These are phyloP conservation scores for Boletus subluridellus DNA, from an alignment of 1,284 basidiomycete species.

Conservation along the genomic window DNA sequence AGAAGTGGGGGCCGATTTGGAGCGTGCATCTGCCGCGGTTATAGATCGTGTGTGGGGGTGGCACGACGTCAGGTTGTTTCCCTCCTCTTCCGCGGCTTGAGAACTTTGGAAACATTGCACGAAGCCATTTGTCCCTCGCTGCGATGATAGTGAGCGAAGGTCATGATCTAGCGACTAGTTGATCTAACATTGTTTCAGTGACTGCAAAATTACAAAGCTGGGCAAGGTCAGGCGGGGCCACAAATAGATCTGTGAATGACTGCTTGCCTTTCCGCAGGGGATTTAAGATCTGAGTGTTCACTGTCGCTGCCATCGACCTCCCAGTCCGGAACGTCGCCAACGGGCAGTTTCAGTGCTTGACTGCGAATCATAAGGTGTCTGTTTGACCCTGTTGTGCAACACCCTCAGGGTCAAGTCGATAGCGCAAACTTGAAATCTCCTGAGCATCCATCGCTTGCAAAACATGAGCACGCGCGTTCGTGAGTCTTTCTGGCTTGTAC, in stretches of 20 bases:
- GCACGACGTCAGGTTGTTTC: conserved; percentile 47
- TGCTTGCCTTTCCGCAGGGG: conserved; percentile 53
- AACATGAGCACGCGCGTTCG: conserved; percentile 73
- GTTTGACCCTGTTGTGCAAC: conserved; percentile 29
- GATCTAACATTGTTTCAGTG: conserved; percentile 63
- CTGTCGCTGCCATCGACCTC: conserved; percentile 45
- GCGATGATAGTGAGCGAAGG: conserved; percentile 29
- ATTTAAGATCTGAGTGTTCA: conserved; percentile 40
- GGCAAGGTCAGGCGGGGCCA: conserved; percentile 12
- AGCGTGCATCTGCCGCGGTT: conserved; percentile 63
- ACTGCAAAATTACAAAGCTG: conserved; percentile 57
- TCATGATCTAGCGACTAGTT: conserved; percentile 8
- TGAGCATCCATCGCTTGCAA: background rate
- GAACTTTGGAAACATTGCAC: conserved; percentile 67
- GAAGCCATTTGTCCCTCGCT: conserved; percentile 70
- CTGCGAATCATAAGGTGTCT: conserved; percentile 30
- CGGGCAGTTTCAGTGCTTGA: conserved; percentile 45
- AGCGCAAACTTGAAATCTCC: conserved; percentile 1
- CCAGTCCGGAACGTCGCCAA: conserved; percentile 56
- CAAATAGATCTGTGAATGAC: background rate
- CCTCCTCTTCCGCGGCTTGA: conserved; percentile 55
- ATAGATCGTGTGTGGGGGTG: conserved; percentile 62
- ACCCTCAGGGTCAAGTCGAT: background rate
- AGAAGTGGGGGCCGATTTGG: conserved; percentile 68
- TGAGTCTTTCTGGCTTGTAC: conserved; percentile 41